Evolutionary conservation across 2,329 filamentous ascomycete genomes (phyloP).

Genomic region (Trichoderma guizhouense): DNA sequence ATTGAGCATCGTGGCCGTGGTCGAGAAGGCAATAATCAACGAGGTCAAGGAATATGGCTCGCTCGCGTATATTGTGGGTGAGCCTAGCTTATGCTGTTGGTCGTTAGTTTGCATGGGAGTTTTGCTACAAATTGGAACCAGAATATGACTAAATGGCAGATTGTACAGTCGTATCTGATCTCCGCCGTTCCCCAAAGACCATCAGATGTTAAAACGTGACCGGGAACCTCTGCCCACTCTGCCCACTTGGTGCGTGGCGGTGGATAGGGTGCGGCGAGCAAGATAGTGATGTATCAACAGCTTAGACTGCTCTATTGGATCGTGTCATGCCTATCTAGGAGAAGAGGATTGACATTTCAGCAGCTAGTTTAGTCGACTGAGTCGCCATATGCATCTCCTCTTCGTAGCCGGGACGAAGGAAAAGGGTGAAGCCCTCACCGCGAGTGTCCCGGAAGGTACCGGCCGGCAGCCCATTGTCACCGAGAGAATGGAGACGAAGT

Average conservation of each 20-base stretch:
- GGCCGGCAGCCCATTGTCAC: background rate
- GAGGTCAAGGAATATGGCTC: background rate
- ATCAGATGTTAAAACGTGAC: background rate
- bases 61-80: background rate
- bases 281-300: background rate
- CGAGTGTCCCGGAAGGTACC: background rate
- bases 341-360: background rate
- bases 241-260: constrained; percentile 4
- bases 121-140: background rate
- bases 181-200: background rate
- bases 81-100: background rate
- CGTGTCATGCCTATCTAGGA: background rate
- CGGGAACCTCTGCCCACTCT: background rate
- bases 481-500: background rate
- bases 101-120: background rate
- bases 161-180: background rate
- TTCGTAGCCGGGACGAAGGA: background rate
- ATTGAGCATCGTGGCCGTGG: background rate
- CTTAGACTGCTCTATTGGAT: background rate
- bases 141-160: background rate
- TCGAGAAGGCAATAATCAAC: background rate
- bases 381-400: background rate
- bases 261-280: background rate
- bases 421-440: background rate
- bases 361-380: background rate